phyloP scores from a whole-genome alignment of 768 basidiomycete genomes.

The Plicaturopsis crispa region DNA sequence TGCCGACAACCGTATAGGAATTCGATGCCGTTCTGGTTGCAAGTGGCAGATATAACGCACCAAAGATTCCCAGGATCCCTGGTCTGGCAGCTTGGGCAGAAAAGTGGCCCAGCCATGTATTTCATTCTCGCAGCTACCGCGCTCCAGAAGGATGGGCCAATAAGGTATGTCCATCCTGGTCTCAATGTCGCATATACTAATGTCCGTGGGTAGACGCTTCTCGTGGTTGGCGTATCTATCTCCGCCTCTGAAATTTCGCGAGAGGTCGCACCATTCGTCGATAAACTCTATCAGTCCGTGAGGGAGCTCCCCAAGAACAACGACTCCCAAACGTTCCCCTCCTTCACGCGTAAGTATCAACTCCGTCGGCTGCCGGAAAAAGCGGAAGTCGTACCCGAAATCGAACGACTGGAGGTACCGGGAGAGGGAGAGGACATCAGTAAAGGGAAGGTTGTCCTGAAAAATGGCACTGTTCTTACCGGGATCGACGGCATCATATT shows the following conservation, averaged over 20 bases:
- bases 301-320: conserved; percentile 17
- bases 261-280: conserved; percentile 11
- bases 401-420: conserved; percentile 17
- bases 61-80: conserved; percentile 22
- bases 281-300: conserved; percentile 10
- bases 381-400: conserved; percentile 21
- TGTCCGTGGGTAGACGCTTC: conserved; percentile 6
- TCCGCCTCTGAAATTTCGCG: conserved; percentile 16
- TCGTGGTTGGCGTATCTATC: conserved; percentile 13
- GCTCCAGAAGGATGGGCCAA: conserved; percentile 20
- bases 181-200: not conserved
- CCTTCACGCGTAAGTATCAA: conserved; percentile 18
- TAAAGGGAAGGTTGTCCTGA: conserved; percentile 17
- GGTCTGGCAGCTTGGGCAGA: conserved; percentile 23
- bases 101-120: conserved; percentile 12
- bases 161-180: conserved; percentile 15
- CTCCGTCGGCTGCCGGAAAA: conserved; percentile 16
- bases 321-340: conserved; percentile 15
- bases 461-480: conserved; percentile 20
- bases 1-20: no score
- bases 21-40: conserved; percentile 26
- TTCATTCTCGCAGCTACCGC: conserved; percentile 25
- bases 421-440: conserved; percentile 13
- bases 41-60: conserved; percentile 23
- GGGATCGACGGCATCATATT: conserved; percentile 23